Conservation (phyloP, 768 basidiomycete genomes). For the Mycena haematopus region DNA sequence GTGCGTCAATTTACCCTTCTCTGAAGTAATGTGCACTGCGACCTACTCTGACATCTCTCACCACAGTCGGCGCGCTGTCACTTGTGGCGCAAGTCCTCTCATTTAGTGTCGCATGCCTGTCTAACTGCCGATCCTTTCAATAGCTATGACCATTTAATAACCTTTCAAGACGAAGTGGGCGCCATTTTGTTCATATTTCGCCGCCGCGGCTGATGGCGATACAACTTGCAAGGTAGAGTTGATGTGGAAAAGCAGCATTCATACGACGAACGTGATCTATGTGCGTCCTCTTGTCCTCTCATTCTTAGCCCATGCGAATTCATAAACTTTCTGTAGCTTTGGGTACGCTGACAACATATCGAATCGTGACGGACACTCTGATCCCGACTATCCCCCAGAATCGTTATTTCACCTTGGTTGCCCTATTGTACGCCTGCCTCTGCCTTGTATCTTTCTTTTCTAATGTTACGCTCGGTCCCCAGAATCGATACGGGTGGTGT, state of each 20-base stretch:
- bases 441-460: neutral
- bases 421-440: conserved; percentile 7
- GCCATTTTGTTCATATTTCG: neutral
- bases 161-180: conserved; percentile 18
- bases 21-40: neutral
- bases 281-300: conserved; percentile 2
- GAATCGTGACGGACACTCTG: neutral
- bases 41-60: conserved; percentile 10
- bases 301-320: neutral
- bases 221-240: conserved; percentile 16
- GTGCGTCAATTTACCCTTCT: conserved; percentile 8
- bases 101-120: neutral
- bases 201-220: neutral
- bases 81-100: conserved; percentile 20
- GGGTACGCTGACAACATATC: neutral
- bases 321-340: neutral
- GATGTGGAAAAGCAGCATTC: conserved; percentile 21
- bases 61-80: conserved; percentile 22
- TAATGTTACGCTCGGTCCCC: neutral
- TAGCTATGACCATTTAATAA: conserved; percentile 27
- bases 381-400: conserved; percentile 6
- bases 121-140: neutral
- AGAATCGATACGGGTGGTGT: conserved; percentile 25
- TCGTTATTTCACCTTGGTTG: conserved; percentile 26
- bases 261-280: conserved; percentile 20